Base-by-base conservation (phyloP, 2,329 filamentous ascomycete species). In the Stromatinia cepivora region DNA sequence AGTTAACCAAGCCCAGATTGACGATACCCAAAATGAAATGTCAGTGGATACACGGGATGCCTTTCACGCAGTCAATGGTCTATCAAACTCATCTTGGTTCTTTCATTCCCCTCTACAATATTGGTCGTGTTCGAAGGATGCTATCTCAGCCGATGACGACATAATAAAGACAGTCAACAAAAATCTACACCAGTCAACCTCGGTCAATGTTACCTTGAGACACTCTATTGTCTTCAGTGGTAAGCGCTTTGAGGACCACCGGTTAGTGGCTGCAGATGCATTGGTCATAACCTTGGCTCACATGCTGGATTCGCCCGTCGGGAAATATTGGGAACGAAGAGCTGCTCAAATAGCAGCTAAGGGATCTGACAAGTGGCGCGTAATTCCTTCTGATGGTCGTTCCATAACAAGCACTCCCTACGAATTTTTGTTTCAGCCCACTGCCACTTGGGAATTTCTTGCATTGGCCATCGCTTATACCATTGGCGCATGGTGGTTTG, bases 71-170 rank as follows among this genome's bases (percentile, higher is more conserved):
- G 81, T 83, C 73, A 88, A 89, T 75, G 87, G 86, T 20, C 78
- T 88, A 46, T 87, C 84, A 5, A 85, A 87, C 72, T 81, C 88
- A 73, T 87, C 87, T 5, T 93, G 90, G 90, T 91, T 92, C 74
- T 92, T 92, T 76, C 91, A 94, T 75, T 94, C 92, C n/a, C 91
- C 92, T 1, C 80, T 94, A 67, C 88, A 92, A 79, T 94, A 93
- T 79, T 94, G 92, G 92, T 85, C 88, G 70, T 91, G 89, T 77
- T 91, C 84, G n/a, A 76, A 81, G 8, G 83, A 86, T 1, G 80
- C 79, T 9, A 86, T 94, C 63, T 77, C 85, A 36, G 77, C 79
- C 22, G 92, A 94, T 75, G 67, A 78, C 0, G 84, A 93, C 76
- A 84, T 93, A 17, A 78, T 93, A 4, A 78, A 80, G 1, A 94